These are phyloP conservation scores for Hippophae rhamnoides DNA, from an alignment of 306 rosid genomes.

Conservation along the genomic window DNA sequence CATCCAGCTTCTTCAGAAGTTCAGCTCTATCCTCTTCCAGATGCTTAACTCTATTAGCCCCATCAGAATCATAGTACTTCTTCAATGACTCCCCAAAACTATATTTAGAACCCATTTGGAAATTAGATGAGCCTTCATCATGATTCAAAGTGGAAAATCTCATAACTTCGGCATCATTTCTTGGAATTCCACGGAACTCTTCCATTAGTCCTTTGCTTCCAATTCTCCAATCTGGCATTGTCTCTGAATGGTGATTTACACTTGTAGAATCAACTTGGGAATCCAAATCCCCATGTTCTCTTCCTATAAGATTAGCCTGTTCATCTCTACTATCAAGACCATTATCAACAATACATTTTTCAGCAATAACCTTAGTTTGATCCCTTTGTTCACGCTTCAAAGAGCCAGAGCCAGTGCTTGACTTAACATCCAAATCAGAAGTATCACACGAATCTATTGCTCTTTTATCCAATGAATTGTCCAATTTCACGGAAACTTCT, in stretches of 20 bases:
- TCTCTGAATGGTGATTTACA: constrained; percentile 29
- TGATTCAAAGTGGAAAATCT: constrained; percentile 55
- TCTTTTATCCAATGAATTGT: constrained; percentile 39
- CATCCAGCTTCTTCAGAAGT: constrained; percentile 84
- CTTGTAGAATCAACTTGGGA: constrained; percentile 25
- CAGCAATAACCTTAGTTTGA: constrained; percentile 22
- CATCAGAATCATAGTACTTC: constrained; percentile 37
- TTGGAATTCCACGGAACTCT: constrained; percentile 30
- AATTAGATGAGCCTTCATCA: constrained; percentile 58
- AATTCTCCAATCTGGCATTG: constrained; percentile 42
- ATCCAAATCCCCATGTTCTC: constrained; percentile 30
- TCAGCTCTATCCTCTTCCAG: constrained; percentile 83
- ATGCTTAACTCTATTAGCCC: constrained; percentile 38
- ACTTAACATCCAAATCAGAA: constrained; percentile 48
- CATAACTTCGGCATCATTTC: constrained; percentile 44
- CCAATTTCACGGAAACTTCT: constrained; percentile 38
- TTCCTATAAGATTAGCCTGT: constrained; percentile 31
- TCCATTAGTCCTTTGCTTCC: constrained; percentile 43
- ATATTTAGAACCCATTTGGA: constrained; percentile 26
- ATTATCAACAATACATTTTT: constrained; percentile 29
- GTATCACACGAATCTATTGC: constrained; percentile 33
- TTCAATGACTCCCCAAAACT: constrained; percentile 43
- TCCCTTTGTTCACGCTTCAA: constrained; percentile 30
- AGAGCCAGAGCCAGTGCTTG: constrained; percentile 24
- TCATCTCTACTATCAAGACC: constrained; percentile 32